Conservation (phyloP, 2,329 filamentous ascomycete genomes). For the Lecanosticta acicola region DNA sequence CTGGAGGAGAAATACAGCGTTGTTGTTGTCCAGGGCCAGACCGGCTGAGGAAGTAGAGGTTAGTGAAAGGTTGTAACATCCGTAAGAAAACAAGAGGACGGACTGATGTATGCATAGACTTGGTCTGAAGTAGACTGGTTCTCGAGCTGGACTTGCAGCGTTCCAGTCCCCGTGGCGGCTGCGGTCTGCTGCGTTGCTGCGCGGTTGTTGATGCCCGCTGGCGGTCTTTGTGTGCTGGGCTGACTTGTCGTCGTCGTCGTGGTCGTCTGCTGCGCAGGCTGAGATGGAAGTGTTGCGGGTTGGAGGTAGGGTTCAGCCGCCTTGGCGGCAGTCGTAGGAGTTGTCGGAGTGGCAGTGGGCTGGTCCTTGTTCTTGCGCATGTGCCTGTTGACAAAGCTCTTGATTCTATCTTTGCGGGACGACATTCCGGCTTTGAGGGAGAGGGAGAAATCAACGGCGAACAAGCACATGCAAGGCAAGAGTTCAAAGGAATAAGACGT, state of each 20-base stretch:
- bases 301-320: not conserved
- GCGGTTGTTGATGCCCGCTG: not conserved
- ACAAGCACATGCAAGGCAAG: not conserved
- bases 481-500: too few species aligned
- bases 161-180: slow-evolving; percentile 24
- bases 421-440: slow-evolving; percentile 3
- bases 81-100: slow-evolving; percentile 7
- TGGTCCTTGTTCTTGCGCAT: slow-evolving; percentile 11
- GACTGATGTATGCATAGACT: slow-evolving; percentile 48
- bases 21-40: slow-evolving; percentile 32
- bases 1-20: slow-evolving; percentile 30
- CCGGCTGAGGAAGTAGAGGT: slow-evolving; percentile 29
- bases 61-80: not conserved
- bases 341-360: not conserved
- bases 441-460: not conserved
- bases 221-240: not conserved
- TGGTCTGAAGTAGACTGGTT: slow-evolving; percentile 31
- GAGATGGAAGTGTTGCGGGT: not conserved
- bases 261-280: slow-evolving; percentile 1
- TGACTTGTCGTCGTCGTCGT: not conserved
- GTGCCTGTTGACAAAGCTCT: slow-evolving; percentile 15
- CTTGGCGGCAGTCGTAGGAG: not conserved
- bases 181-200: not conserved
- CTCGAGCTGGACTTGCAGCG: slow-evolving; percentile 28
- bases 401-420: slow-evolving; percentile 19